A percentile compares a stretch with the other conserved stretches of the same genome.
phyloP scores from a whole-genome alignment of 805 yeast species.

The Helenozyma rhizophorensis region DNA sequence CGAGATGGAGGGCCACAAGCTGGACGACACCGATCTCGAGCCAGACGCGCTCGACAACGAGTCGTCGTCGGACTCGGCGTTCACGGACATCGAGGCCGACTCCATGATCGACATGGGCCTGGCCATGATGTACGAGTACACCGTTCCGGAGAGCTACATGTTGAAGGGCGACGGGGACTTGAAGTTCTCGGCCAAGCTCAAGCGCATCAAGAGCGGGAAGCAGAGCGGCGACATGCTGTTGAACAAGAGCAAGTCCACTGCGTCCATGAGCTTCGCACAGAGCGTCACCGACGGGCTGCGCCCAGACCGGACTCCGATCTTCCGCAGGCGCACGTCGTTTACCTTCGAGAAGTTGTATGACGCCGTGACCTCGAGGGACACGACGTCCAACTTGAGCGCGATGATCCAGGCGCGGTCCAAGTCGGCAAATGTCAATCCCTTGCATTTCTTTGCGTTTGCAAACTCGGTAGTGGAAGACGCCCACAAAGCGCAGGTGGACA shows the following conservation, averaged over 20 bases:
- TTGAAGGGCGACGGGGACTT: conserved; percentile 5
- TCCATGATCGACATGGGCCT: conserved; percentile 28
- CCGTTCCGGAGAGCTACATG: conserved; percentile 14
- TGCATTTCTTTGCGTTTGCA: conserved; percentile 40
- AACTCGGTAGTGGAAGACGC: conserved; percentile 17
- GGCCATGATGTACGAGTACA: conserved; percentile 14
- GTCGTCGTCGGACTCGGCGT: conserved; percentile 37
- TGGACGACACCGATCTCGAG: conserved; percentile 14
- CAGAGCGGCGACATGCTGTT: background rate
- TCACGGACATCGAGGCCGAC: conserved; percentile 40
- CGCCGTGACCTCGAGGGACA: conserved; percentile 5
- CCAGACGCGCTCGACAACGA: conserved; percentile 24
- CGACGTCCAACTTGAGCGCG: conserved; percentile 24
- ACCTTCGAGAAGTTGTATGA: conserved; percentile 10
- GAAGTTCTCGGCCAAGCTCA: conserved; percentile 1
- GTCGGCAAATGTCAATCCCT: conserved; percentile 37
- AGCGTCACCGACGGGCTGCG: background rate
- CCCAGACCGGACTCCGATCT: conserved; percentile 1
- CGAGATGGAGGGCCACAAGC: background rate
- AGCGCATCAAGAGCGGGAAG: background rate
- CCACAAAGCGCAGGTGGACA: conserved; percentile 15
- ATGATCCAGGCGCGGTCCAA: conserved; percentile 37
- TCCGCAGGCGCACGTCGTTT: conserved; percentile 7
- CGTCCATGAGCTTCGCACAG: background rate
- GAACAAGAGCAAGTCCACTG: conserved; percentile 1